Percentiles rank a stretch among this genome's conserved stretches.
These are phyloP conservation scores for Mycena floridula DNA, from an alignment of 768 basidiomycete species.

Conservation along the genomic window DNA sequence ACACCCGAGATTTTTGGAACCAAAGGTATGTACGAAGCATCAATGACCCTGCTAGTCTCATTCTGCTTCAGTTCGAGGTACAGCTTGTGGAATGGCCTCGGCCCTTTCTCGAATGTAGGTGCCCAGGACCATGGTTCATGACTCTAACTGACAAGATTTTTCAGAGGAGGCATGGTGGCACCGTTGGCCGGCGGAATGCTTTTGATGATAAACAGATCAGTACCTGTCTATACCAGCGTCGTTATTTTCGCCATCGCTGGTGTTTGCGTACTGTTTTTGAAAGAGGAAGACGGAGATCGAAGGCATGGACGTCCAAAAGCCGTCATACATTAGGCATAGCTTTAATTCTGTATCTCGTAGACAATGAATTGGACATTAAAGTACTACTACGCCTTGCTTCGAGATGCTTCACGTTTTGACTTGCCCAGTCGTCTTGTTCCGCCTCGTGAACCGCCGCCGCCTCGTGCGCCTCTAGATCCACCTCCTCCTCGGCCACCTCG, in stretches of 20 bases:
- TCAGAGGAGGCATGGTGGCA: constrained; percentile 84
- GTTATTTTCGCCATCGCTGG: constrained; percentile 60
- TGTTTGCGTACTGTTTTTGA: constrained; percentile 52
- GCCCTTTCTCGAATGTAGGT: constrained; percentile 79
- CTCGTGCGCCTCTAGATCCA: constrained; percentile 19
- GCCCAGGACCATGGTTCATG: not conserved
- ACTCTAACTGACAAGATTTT: constrained; percentile 4
- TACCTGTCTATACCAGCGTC: constrained; percentile 76
- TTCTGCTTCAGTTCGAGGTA: constrained; percentile 59
- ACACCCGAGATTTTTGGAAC: constrained; percentile 86
- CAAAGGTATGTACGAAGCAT: constrained; percentile 39
- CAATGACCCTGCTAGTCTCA: not conserved
- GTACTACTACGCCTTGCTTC: constrained; percentile 22
- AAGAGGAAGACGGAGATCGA: constrained; percentile 41
- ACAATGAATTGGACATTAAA: not conserved
- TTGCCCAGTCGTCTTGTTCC: constrained; percentile 53
- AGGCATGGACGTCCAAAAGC: not conserved
- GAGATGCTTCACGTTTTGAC: constrained; percentile 42
- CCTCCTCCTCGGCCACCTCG: constrained; percentile 22
- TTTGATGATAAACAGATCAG: constrained; percentile 56
- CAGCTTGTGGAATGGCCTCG: constrained; percentile 83
- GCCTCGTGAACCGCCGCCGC: constrained; percentile 18
- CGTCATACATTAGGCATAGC: not conserved
- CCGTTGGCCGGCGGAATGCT: constrained; percentile 74
- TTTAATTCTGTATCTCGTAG: not conserved